A percentile compares a stretch with the other conserved stretches of the same genome.
Evolutionary conservation across 805 yeast species (phyloP).

Genomic region (Yarrowia sp.): DNA sequence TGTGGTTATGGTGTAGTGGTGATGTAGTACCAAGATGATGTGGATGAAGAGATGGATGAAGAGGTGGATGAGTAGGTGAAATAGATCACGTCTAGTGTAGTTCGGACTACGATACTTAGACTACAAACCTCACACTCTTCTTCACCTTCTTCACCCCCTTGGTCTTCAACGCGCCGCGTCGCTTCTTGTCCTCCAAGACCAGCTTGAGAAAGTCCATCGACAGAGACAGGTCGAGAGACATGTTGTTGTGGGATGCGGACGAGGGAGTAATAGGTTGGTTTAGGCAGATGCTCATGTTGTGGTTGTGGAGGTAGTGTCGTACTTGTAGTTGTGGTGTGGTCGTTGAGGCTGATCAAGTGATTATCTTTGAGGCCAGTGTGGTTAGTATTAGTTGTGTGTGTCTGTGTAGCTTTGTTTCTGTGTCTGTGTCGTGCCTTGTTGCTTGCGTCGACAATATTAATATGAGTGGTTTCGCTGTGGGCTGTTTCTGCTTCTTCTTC

Average conservation of each 20-base stretch:
- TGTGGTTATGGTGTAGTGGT: no score
- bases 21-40: neutral
- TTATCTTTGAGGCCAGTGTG: no score
- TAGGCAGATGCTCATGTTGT: conserved; percentile 1
- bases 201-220: conserved; percentile 21
- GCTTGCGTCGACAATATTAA: no score
- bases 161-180: conserved; percentile 12
- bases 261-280: neutral
- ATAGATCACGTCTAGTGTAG: no score
- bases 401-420: no score
- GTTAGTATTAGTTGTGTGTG: neutral
- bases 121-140: conserved; percentile 9
- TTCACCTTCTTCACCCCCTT: conserved; percentile 10
- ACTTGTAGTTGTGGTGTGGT: neutral
- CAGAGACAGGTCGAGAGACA: conserved; percentile 1
- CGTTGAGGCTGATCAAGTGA: no score
- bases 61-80: neutral
- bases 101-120: no score
- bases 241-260: neutral
- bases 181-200: neutral
- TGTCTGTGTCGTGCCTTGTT: no score
- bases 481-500: no score
- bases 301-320: neutral
- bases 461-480: no score
- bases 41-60: no score